Evolutionary conservation across 371 early-diverging fungal genomes (phyloP).

Genomic region (Lichtheimia ornata): DNA sequence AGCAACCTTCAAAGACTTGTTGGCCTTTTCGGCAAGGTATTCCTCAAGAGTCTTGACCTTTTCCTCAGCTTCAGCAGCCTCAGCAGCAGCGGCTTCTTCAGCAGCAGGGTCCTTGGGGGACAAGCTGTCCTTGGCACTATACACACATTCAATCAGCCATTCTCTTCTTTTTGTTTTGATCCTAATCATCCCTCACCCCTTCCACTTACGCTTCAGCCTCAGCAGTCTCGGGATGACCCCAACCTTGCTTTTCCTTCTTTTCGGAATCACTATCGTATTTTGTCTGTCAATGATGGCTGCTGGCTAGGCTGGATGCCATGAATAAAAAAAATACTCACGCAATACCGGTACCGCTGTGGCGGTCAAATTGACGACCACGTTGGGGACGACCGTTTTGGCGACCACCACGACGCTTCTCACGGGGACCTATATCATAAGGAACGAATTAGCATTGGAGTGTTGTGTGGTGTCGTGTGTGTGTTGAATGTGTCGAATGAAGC

Average conservation of each 20-base stretch:
- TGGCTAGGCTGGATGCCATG: neutral
- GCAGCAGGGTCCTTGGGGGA: conserved; percentile 43
- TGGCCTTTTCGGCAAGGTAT: conserved; percentile 72
- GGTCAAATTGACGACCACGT: conserved; percentile 74
- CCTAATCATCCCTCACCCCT: neutral
- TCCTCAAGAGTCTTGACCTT: conserved; percentile 78
- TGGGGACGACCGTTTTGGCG: conserved; percentile 56
- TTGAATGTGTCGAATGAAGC: no score
- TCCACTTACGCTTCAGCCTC: conserved; percentile 46
- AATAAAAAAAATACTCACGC: conserved; percentile 39
- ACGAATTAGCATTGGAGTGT: conserved; percentile 1
- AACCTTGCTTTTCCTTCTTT: conserved; percentile 84
- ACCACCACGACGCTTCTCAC: conserved; percentile 48
- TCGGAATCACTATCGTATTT: conserved; percentile 58
- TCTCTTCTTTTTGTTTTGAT: neutral
- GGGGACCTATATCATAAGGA: conserved; percentile 21
- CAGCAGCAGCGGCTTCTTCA: conserved; percentile 39
- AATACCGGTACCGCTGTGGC: conserved; percentile 77
- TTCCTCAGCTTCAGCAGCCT: conserved; percentile 65
- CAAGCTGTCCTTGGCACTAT: conserved; percentile 33
- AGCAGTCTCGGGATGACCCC: conserved; percentile 67
- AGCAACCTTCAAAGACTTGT: conserved; percentile 65
- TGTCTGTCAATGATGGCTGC: neutral
- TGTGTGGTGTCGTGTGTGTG: neutral
- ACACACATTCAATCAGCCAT: neutral